Percentiles rank a stretch among this genome's conserved stretches.
Evolutionary conservation across 2,329 filamentous ascomycete genomes (phyloP).

Genomic region (Paraphoma chrysanthemicola): DNA sequence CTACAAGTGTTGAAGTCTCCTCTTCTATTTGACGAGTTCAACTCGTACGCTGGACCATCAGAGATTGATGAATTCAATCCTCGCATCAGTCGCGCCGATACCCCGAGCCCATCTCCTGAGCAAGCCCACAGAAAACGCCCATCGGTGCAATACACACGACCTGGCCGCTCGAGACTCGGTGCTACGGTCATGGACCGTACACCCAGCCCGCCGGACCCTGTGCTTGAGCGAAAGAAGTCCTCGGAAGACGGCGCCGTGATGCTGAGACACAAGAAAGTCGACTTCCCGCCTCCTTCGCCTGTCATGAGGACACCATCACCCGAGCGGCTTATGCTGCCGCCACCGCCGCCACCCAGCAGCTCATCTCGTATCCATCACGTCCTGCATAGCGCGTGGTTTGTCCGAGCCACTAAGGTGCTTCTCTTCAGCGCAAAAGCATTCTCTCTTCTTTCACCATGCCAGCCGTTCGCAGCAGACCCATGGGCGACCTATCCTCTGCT

Average conservation of each 20-base stretch:
- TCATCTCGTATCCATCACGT: conserved; percentile 13
- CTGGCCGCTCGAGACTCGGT: conserved; percentile 43
- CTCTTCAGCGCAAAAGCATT: conserved; percentile 74
- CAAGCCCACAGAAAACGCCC: conserved; percentile 30
- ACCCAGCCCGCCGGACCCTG: conserved; percentile 39
- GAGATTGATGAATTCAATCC: conserved; percentile 43
- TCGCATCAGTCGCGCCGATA: conserved; percentile 55
- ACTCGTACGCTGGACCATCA: conserved; percentile 46
- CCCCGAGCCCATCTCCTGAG: conserved; percentile 42
- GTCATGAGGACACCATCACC: conserved; percentile 22
- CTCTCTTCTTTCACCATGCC: conserved; percentile 71
- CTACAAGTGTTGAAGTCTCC: conserved; percentile 77
- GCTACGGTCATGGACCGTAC: conserved; percentile 41
- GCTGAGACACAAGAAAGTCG: conserved; percentile 37
- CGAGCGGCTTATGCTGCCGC: conserved; percentile 43
- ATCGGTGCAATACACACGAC: conserved; percentile 34
- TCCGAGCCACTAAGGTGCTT: conserved; percentile 57
- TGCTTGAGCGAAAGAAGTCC: conserved; percentile 20
- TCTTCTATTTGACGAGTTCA: conserved; percentile 55
- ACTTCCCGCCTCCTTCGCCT: conserved; percentile 28
- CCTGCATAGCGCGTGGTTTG: conserved; percentile 39
- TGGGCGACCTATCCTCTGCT: conserved; percentile 73
- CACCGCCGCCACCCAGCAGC: conserved; percentile 27
- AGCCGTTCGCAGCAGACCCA: conserved; percentile 71
- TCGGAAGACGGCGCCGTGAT: conserved; percentile 40